Evolutionary conservation across 176 grass and related monocot genomes (phyloP).

Genomic region (Musa itinerans): DNA sequence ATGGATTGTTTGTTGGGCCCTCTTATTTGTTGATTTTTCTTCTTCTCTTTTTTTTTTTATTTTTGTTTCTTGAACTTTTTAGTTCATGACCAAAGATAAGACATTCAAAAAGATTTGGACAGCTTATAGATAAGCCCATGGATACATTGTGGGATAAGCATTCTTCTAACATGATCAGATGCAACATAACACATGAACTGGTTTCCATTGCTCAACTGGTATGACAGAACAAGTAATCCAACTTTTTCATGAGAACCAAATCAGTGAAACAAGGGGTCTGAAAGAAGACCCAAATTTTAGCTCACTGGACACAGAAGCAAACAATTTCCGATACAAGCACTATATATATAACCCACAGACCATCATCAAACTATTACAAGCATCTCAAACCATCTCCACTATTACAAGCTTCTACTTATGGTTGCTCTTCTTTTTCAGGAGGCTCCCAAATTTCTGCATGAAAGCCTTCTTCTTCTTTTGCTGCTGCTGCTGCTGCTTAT

Average conservation of each 20-base stretch:
- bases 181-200: not conserved
- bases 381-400: conserved; percentile 3
- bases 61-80: too few species aligned
- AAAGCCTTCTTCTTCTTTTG: conserved; percentile 88
- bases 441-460: conserved; percentile 78
- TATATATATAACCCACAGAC: not conserved
- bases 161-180: too few species aligned
- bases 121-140: too few species aligned
- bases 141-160: too few species aligned
- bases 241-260: not conserved
- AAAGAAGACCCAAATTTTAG: not conserved
- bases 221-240: not conserved
- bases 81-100: too few species aligned
- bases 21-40: too few species aligned
- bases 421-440: conserved; percentile 77
- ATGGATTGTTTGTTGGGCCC: too few species aligned
- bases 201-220: not conserved
- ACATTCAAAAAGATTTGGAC: too few species aligned
- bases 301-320: conserved; percentile 4
- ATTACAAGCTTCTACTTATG: conserved; percentile 15
- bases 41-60: too few species aligned
- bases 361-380: not conserved
- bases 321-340: conserved; percentile 8
- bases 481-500: conserved; percentile 43
- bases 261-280: not conserved